These are phyloP conservation scores for Xylaria bambusicola DNA, from an alignment of 495 filamentous ascomycete species.

Conservation along the genomic window DNA sequence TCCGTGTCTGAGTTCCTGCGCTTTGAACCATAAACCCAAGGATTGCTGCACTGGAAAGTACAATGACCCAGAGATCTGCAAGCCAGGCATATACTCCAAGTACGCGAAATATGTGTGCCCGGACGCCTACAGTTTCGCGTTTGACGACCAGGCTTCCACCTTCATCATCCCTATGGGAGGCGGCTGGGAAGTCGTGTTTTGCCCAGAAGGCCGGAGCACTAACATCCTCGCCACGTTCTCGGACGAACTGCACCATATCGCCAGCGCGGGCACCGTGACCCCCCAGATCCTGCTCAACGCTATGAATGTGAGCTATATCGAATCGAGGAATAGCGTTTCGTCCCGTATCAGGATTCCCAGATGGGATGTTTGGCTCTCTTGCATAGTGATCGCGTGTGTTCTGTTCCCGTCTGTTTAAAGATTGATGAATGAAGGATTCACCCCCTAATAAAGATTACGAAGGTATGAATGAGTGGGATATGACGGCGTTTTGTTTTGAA, in stretches of 20 bases:
- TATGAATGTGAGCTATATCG: slow-evolving; percentile 36
- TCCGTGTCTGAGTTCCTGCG: slow-evolving; percentile 71
- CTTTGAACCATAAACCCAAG: slow-evolving; percentile 54
- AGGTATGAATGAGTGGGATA: background rate
- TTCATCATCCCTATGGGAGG: slow-evolving; percentile 73
- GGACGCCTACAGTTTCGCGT: slow-evolving; percentile 81
- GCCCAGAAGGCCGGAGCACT: slow-evolving; percentile 68
- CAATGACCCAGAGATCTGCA: slow-evolving; percentile 57
- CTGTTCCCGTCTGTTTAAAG: background rate
- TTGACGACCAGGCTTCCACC: slow-evolving; percentile 71
- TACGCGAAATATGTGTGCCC: slow-evolving; percentile 73
- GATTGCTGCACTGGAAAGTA: slow-evolving; percentile 74
- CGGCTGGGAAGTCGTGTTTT: slow-evolving; percentile 77
- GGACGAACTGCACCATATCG: slow-evolving; percentile 41
- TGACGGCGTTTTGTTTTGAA: no score
- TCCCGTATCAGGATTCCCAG: slow-evolving; percentile 25
- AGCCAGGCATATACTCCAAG: slow-evolving; percentile 61
- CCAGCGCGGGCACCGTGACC: slow-evolving; percentile 23
- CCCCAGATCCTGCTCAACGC: slow-evolving; percentile 25
- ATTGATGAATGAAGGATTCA: background rate
- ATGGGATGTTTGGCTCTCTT: background rate
- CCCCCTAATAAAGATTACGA: background rate
- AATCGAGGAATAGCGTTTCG: slow-evolving; percentile 25
- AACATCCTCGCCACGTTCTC: slow-evolving; percentile 60
- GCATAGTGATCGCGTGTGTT: background rate